Conservation (phyloP, 768 basidiomycete species). For the Rhodotorula graminis region DNA sequence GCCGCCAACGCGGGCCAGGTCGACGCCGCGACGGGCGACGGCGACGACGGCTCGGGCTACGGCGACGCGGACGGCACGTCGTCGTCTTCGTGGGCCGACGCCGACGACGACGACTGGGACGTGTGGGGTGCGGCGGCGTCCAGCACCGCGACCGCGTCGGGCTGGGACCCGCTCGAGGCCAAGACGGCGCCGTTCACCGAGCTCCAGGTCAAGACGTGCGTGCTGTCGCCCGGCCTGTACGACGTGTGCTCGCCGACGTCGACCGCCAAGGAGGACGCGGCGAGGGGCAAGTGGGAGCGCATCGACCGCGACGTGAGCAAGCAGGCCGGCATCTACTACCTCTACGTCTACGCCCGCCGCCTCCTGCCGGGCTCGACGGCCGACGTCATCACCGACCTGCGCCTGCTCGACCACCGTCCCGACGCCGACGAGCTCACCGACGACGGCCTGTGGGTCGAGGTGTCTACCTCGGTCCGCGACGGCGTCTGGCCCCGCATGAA, state of each 20-base stretch:
- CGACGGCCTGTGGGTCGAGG: conserved; percentile 51
- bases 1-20: neutral
- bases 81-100: neutral
- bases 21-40: neutral
- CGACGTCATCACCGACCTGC: conserved; percentile 22
- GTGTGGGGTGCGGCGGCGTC: neutral
- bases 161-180: conserved; percentile 18
- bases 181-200: conserved; percentile 31
- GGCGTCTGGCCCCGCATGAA: conserved; percentile 52
- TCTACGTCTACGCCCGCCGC: conserved; percentile 52
- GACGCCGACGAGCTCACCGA: conserved; percentile 67
- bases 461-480: conserved; percentile 72
- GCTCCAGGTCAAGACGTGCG: conserved; percentile 34
- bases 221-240: conserved; percentile 39
- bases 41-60: neutral
- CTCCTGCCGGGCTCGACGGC: conserved; percentile 8
- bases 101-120: conserved; percentile 18
- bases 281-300: conserved; percentile 71
- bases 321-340: conserved; percentile 56
- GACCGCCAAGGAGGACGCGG: conserved; percentile 40
- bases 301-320: conserved; percentile 74
- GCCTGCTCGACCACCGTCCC: conserved; percentile 55
- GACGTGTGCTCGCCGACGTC: conserved; percentile 38
- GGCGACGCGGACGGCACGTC: neutral
- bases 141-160: neutral